These are phyloP conservation scores for Penicillium silybi DNA, from an alignment of 495 filamentous ascomycete species.

Conservation along the genomic window DNA sequence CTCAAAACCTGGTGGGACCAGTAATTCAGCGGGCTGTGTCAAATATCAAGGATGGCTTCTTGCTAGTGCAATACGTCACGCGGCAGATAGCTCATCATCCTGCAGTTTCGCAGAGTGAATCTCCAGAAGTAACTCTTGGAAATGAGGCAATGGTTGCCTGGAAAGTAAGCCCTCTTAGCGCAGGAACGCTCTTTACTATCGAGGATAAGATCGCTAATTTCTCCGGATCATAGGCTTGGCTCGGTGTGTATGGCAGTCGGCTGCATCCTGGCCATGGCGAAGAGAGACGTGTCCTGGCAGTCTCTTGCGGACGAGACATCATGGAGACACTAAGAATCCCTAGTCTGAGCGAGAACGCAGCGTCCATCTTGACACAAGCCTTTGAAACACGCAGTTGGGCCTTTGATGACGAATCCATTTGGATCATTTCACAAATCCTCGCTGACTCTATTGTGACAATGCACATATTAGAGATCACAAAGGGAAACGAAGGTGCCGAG, in stretches of 20 bases:
- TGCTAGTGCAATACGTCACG: slow-evolving; percentile 36
- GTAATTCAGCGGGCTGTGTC: slow-evolving; percentile 17
- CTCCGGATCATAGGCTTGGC: slow-evolving; percentile 11
- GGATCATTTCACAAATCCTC: slow-evolving; percentile 31
- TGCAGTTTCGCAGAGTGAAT: slow-evolving; percentile 14
- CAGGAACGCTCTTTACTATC: neutral
- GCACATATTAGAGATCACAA: slow-evolving; percentile 44
- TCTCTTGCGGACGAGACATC: slow-evolving; percentile 30
- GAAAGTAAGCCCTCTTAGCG: slow-evolving; percentile 26
- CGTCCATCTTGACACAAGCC: slow-evolving; percentile 18
- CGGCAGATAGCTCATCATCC: slow-evolving; percentile 28
- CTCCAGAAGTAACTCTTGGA: slow-evolving; percentile 19
- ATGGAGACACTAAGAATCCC: slow-evolving; percentile 24
- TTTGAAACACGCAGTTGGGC: slow-evolving; percentile 22
- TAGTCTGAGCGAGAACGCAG: slow-evolving; percentile 20
- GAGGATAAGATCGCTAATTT: neutral
- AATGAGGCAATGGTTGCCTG: slow-evolving; percentile 35
- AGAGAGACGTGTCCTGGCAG: slow-evolving; percentile 24
- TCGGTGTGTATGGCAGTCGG: slow-evolving; percentile 18
- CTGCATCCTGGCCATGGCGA: slow-evolving; percentile 7
- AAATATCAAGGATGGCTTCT: slow-evolving; percentile 37
- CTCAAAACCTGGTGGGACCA: slow-evolving; percentile 12
- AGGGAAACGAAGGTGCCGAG: slow-evolving; percentile 61
- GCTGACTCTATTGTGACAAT: slow-evolving; percentile 29
- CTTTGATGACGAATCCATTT: slow-evolving; percentile 16